Conservation (phyloP, 352 stramenopile genomes). For the Thraustotheca clavata region DNA sequence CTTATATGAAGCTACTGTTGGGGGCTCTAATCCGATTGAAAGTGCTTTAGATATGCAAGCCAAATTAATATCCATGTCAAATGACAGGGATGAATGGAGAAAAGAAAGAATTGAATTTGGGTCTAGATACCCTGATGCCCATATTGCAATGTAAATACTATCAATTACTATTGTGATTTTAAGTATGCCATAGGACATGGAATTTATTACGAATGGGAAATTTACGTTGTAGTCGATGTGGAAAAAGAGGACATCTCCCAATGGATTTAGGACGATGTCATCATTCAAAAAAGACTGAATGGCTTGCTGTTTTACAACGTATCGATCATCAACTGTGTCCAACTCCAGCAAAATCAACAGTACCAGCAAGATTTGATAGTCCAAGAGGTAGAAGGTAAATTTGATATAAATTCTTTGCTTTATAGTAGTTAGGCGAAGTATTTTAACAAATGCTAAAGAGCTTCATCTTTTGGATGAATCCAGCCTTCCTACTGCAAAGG, state of each 20-base stretch:
- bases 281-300: conserved; percentile 21
- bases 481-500: conserved; percentile 44
- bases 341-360: background rate
- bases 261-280: conserved; percentile 38
- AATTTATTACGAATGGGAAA: conserved; percentile 72
- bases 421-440: conserved; percentile 14
- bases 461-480: conserved; percentile 47
- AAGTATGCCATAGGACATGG: conserved; percentile 37
- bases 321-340: conserved; percentile 14
- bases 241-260: conserved; percentile 41
- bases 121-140: conserved; percentile 51
- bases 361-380: background rate
- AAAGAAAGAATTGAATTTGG: conserved; percentile 63
- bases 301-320: background rate
- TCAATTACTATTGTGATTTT: background rate
- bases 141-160: conserved; percentile 53
- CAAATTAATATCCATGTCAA: conserved; percentile 39
- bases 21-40: conserved; percentile 35
- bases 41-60: conserved; percentile 33
- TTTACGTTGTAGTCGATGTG: conserved; percentile 47
- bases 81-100: conserved; percentile 60
- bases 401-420: background rate
- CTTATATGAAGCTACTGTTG: conserved; percentile 53
- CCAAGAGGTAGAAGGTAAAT: background rate
- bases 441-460: background rate